phyloP scores from a whole-genome alignment of 1,139 yeast genomes.

The Geotrichum australiense region DNA sequence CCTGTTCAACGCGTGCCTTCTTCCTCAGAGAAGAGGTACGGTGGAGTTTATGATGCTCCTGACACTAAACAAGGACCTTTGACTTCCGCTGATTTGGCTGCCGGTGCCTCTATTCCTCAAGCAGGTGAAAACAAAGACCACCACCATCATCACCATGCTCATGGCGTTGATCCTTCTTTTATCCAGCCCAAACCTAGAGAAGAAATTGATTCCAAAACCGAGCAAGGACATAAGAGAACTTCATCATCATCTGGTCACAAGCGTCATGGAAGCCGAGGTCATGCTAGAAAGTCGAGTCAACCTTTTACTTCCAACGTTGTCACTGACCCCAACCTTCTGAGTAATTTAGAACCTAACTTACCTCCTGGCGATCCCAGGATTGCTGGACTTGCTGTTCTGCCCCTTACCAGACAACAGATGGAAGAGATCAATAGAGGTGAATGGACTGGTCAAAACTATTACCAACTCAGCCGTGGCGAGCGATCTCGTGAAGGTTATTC shows the following conservation, averaged over 20 bases:
- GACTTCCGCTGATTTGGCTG: slow-evolving; percentile 5
- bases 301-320: neutral
- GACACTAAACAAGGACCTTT: neutral
- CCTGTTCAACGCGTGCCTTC: too few relatives aligned
- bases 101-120: slow-evolving; percentile 1
- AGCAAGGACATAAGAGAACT: neutral
- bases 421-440: slow-evolving; percentile 1
- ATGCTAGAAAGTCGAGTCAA: neutral
- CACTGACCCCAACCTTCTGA: neutral
- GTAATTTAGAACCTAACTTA: neutral
- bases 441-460: slow-evolving; percentile 3
- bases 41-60: neutral
- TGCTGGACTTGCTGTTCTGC: slow-evolving; percentile 15
- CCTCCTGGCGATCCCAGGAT: slow-evolving; percentile 14
- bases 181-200: slow-evolving; percentile 3
- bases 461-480: neutral
- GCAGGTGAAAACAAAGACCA: neutral
- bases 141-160: slow-evolving; percentile 5
- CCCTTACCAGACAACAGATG: slow-evolving; percentile 11
- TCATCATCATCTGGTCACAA: neutral
- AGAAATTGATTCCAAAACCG: neutral
- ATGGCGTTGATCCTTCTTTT: slow-evolving; percentile 7
- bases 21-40: slow-evolving; percentile 4
- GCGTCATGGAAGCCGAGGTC: slow-evolving; percentile 4
- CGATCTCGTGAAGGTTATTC: too few relatives aligned